Percentiles rank a stretch among this genome's conserved stretches.
These are phyloP conservation scores for Chaetothyriales sp. DNA, from an alignment of 2,329 filamentous ascomycete species.

Conservation along the genomic window DNA sequence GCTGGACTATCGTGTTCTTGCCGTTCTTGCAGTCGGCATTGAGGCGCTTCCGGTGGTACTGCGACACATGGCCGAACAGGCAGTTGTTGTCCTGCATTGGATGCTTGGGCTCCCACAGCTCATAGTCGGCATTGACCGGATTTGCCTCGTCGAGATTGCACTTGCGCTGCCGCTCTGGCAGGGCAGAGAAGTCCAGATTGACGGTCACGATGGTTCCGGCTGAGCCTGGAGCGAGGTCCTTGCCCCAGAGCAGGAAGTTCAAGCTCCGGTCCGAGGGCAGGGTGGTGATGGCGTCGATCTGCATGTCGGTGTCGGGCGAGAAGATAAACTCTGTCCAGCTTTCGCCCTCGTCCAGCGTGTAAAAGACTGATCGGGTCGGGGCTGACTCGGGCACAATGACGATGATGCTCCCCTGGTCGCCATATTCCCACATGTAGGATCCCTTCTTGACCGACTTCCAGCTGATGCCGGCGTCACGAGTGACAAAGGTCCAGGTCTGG, in stretches of 20 bases:
- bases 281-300: constrained; percentile 68
- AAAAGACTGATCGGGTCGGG: constrained; percentile 54
- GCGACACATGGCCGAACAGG: constrained; percentile 77
- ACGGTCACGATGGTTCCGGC: constrained; percentile 48
- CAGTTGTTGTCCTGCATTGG: constrained; percentile 65
- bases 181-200: constrained; percentile 76
- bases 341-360: constrained; percentile 65
- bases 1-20: constrained; percentile 39
- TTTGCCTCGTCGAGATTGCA: constrained; percentile 54
- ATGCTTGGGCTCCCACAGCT: constrained; percentile 75
- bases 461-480: constrained; percentile 71
- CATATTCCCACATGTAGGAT: constrained; percentile 82
- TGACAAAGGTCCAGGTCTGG: constrained; percentile 85
- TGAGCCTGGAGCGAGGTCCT: constrained; percentile 30
- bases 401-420: constrained; percentile 85
- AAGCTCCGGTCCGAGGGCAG: constrained; percentile 76
- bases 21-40: constrained; percentile 69
- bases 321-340: constrained; percentile 69
- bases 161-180: constrained; percentile 47
- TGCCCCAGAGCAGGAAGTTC: constrained; percentile 83
- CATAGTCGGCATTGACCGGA: constrained; percentile 53
- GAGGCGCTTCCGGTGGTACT: constrained; percentile 82
- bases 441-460: constrained; percentile 83
- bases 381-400: constrained; percentile 64
- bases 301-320: constrained; percentile 48